Evolutionary conservation across 208 protist genomes (phyloP).

Genomic region (Trypanosoma scelopori): DNA sequence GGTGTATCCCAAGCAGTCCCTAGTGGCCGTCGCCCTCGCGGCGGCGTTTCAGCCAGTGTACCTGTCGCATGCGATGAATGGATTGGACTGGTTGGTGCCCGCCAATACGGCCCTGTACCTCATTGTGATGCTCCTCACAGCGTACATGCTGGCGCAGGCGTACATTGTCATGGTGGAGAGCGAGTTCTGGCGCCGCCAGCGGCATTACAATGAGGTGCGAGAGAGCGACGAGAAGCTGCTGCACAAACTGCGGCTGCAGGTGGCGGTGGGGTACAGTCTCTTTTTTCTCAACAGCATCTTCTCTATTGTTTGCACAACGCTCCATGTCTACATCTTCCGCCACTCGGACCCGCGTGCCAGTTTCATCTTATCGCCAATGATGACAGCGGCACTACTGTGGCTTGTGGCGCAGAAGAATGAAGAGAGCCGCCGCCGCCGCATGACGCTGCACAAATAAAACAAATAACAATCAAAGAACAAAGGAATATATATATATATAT

Average conservation of each 20-base stretch:
- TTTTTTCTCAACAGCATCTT: slow-evolving; percentile 88
- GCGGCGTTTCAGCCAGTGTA: slow-evolving; percentile 83
- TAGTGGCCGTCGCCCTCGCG: slow-evolving; percentile 64
- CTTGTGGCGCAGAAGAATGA: slow-evolving; percentile 90
- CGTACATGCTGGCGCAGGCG: slow-evolving; percentile 80
- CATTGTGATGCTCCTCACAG: slow-evolving; percentile 46
- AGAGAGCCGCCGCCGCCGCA: slow-evolving; percentile 84
- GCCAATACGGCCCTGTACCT: slow-evolving; percentile 69
- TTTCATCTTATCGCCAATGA: slow-evolving; percentile 74
- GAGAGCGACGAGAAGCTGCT: slow-evolving; percentile 64
- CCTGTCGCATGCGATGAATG: slow-evolving; percentile 85
- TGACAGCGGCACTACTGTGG: slow-evolving; percentile 84
- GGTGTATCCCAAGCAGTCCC: slow-evolving; percentile 70
- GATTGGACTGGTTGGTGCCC: slow-evolving; percentile 53
- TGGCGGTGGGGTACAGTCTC: slow-evolving; percentile 73
- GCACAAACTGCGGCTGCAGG: slow-evolving; percentile 78
- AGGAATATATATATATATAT: too few relatives aligned
- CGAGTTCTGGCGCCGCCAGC: slow-evolving; percentile 89
- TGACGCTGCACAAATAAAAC: slow-evolving; percentile 63
- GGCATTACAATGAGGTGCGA: slow-evolving; percentile 77
- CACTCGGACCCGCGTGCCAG: slow-evolving; percentile 76
- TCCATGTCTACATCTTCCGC: slow-evolving; percentile 87
- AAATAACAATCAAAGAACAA: slow-evolving; percentile 1
- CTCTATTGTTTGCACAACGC: slow-evolving; percentile 64
- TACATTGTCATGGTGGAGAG: slow-evolving; percentile 88